Evolutionary conservation across 352 stramenopile species (phyloP).

Genomic region (Globisporangium cylindrosporum): DNA sequence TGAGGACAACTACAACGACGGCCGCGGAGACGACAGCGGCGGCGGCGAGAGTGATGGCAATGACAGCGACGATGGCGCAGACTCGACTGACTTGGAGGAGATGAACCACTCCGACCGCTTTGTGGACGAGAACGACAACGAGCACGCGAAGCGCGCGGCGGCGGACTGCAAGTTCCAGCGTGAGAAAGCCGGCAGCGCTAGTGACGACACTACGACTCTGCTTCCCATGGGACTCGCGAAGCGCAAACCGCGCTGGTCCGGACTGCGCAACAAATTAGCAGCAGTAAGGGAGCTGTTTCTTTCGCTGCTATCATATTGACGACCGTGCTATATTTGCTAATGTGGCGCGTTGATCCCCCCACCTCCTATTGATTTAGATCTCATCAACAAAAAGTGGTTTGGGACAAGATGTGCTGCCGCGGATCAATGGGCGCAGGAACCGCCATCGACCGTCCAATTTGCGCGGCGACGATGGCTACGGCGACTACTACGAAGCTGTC

Average conservation of each 20-base stretch:
- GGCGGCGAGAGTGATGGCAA: slow-evolving; percentile 7
- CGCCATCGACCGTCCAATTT: slow-evolving; percentile 20
- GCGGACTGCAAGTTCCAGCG: slow-evolving; percentile 13
- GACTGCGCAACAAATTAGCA: slow-evolving; percentile 31
- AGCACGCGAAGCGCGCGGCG: neutral
- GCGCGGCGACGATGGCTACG: slow-evolving; percentile 4
- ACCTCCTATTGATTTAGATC: neutral
- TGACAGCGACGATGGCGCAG: slow-evolving; percentile 12
- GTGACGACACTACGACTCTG: slow-evolving; percentile 7
- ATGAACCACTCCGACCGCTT: neutral
- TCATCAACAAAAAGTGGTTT: neutral
- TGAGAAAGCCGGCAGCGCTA: slow-evolving; percentile 9
- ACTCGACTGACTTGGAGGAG: slow-evolving; percentile 4
- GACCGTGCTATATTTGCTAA: too few species aligned
- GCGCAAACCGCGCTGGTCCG: slow-evolving; percentile 37
- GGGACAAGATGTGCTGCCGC: slow-evolving; percentile 14
- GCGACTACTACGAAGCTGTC: slow-evolving; percentile 44
- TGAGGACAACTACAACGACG: neutral
- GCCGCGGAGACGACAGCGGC: slow-evolving; percentile 5
- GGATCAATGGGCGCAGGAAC: slow-evolving; percentile 20
- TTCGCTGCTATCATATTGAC: neutral
- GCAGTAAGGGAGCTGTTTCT: slow-evolving; percentile 14
- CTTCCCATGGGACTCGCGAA: slow-evolving; percentile 20
- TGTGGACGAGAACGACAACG: slow-evolving; percentile 1
- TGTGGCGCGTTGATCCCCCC: neutral